Evolutionary conservation across 106 monocot genomes (phyloP).

Genomic region (Acanthochlamys bracteata): DNA sequence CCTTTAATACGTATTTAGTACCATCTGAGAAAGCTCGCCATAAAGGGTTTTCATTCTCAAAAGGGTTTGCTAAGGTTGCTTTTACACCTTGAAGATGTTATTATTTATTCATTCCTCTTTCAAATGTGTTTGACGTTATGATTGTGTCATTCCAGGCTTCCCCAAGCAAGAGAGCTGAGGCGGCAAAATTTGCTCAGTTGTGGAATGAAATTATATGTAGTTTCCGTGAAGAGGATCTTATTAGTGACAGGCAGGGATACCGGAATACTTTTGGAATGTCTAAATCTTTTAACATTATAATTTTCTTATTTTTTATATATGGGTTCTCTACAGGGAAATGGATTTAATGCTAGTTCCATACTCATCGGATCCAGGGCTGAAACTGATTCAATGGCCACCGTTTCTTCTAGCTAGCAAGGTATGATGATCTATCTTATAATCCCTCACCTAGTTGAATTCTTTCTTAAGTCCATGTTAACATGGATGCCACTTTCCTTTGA

Average conservation of each 20-base stretch:
- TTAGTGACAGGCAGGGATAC: slow-evolving; percentile 77
- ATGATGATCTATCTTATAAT: not conserved
- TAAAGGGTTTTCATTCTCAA: slow-evolving; percentile 78
- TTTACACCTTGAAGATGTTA: not conserved
- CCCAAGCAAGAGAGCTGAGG: slow-evolving; percentile 84
- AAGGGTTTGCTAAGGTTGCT: slow-evolving; percentile 71
- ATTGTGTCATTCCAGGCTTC: not conserved
- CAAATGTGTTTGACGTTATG: no score
- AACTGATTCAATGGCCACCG: slow-evolving; percentile 94
- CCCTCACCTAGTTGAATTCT: not conserved
- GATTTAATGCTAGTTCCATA: slow-evolving; percentile 93
- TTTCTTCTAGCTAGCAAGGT: slow-evolving; percentile 99
- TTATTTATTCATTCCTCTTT: no score
- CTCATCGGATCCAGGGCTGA: slow-evolving; percentile 84
- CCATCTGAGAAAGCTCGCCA: slow-evolving; percentile 67
- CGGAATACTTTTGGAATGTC: not conserved
- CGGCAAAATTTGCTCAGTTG: slow-evolving; percentile 95
- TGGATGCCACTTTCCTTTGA: not conserved
- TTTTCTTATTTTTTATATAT: no score
- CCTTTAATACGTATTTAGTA: slow-evolving; percentile 76
- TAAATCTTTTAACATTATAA: not conserved
- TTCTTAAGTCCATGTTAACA: not conserved
- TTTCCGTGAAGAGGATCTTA: slow-evolving; percentile 95
- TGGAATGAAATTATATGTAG: slow-evolving; percentile 99
- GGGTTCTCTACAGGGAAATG: slow-evolving; percentile 68